Evolutionary conservation across 2,329 filamentous ascomycete genomes (phyloP).

Genomic region (Diaporthe citri): DNA sequence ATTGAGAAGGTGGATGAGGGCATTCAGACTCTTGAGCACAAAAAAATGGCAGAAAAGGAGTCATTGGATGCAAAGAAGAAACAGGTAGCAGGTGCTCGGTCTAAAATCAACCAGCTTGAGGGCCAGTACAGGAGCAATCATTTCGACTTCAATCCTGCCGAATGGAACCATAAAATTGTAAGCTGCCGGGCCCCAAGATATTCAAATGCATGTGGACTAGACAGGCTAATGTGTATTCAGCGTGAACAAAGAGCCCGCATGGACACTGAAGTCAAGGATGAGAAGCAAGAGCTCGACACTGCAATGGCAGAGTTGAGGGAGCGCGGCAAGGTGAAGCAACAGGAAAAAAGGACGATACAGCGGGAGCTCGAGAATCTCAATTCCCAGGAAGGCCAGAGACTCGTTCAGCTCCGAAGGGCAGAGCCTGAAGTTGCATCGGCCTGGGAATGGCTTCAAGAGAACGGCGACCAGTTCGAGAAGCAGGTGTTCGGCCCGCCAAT

Average conservation of each 20-base stretch:
- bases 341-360: conserved; percentile 55
- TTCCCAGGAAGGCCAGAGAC: conserved; percentile 81
- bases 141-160: conserved; percentile 74
- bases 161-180: conserved; percentile 79
- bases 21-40: conserved; percentile 62
- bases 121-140: conserved; percentile 72
- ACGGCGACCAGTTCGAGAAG: conserved; percentile 78
- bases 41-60: conserved; percentile 65
- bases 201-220: background rate
- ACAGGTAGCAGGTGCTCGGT: conserved; percentile 63
- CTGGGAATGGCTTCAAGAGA: conserved; percentile 85
- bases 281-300: conserved; percentile 44
- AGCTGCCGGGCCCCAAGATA: background rate
- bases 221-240: conserved; percentile 27
- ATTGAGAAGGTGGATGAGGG: conserved; percentile 54
- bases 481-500: conserved; percentile 86
- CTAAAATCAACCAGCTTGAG: conserved; percentile 73
- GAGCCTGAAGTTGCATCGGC: conserved; percentile 76
- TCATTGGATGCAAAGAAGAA: conserved; percentile 63
- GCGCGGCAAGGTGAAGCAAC: conserved; percentile 56
- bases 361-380: conserved; percentile 71
- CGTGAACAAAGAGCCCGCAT: conserved; percentile 36
- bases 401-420: conserved; percentile 71
- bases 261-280: conserved; percentile 37
- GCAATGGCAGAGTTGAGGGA: conserved; percentile 53